Evolutionary conservation across 2,329 filamentous ascomycete species (phyloP), one percentile per base, ranked within the genome.

Genomic region (Arthrocladium fulminans): DNA sequence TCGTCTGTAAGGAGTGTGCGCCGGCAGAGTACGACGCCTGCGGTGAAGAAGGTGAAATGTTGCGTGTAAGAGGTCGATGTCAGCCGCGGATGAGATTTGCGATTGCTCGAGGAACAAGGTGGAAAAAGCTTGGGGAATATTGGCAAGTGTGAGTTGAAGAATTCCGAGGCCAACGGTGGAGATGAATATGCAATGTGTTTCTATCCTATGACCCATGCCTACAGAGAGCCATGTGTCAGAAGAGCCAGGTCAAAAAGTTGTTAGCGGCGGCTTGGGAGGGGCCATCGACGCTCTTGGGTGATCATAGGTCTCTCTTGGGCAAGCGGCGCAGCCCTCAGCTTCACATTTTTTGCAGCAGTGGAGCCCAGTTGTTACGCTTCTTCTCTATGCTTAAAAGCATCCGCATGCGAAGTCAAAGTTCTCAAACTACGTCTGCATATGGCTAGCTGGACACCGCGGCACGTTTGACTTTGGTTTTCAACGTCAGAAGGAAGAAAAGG

Each of bases 321-420:
- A 38, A 47, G 34, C 19, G 22, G 22, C 10, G 22, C 32, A n/a
- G 20, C 32, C 44, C 44, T 27, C 39, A 15, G 44, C 5, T 24
- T 37, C n/a, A 23, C 34, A 3, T 27, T 39, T 37, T 24, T 15
- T 10, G 19, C 13, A 3, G n/a, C 2, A 23, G 44, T 39, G 44
- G 44, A 39, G 32, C 20, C 44, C 15, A 25, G 17, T 25, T 39
- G 22, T 47, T 47, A 47, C 44, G 44, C 44, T 47, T 47, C 44
- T 47, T 38, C n/a, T 30, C 27, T 47, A 47, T 47, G 44, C 44
- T 47, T 47, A 45, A 47, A 45, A 37, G 41, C 34, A 47, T 22
- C 44, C 44, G 39, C 22, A 25, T 42, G 13, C 39, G 44, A 47
- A 39, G 32, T 39, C 44, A 47, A 47, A 38, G 19, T 27, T 38